Percentiles rank a stretch among this genome's conserved stretches.
Evolutionary conservation across 2,329 filamentous ascomycete genomes (phyloP).

Genomic region (Chaetomiaceae sp.): DNA sequence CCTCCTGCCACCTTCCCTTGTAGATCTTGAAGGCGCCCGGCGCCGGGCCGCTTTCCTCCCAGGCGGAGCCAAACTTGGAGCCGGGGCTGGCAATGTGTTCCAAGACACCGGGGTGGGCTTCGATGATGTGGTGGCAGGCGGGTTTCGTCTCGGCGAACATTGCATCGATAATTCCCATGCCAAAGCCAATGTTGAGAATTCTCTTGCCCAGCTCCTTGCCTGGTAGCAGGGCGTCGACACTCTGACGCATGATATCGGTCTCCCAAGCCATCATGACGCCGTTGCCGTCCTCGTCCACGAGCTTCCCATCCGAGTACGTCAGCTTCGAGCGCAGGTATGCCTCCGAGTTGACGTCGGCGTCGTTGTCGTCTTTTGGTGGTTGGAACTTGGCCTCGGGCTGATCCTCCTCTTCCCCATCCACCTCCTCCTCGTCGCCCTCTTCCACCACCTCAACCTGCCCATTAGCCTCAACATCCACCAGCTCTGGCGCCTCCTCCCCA

Average conservation of each 20-base stretch:
- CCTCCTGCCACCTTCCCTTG: slow-evolving; percentile 73
- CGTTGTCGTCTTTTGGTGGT: slow-evolving; percentile 31
- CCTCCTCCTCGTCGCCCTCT: slow-evolving; percentile 10
- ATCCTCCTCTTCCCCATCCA: slow-evolving; percentile 7
- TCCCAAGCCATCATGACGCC: slow-evolving; percentile 96
- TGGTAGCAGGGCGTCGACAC: slow-evolving; percentile 59
- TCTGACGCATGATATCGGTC: slow-evolving; percentile 74
- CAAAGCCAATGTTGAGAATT: slow-evolving; percentile 81
- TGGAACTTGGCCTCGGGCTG: slow-evolving; percentile 27
- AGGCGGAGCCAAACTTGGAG: slow-evolving; percentile 47
- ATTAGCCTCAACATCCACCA: slow-evolving; percentile 20
- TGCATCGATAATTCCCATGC: slow-evolving; percentile 81
- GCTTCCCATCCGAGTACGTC: slow-evolving; percentile 57
- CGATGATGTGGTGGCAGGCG: slow-evolving; percentile 71
- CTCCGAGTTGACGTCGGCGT: slow-evolving; percentile 52
- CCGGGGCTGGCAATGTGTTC: slow-evolving; percentile 47
- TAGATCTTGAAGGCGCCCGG: slow-evolving; percentile 68
- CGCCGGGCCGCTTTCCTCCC: slow-evolving; percentile 50
- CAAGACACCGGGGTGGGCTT: slow-evolving; percentile 75
- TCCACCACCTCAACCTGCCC: slow-evolving; percentile 6
- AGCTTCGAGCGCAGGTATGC: slow-evolving; percentile 63
- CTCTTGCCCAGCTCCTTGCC: slow-evolving; percentile 46
- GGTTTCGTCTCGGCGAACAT: slow-evolving; percentile 67
- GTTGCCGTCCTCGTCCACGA: slow-evolving; percentile 70
- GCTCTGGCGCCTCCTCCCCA: slow-evolving; percentile 29